Conservation (phyloP, 495 filamentous ascomycete genomes). For the Trichocladium uniseriatum region DNA sequence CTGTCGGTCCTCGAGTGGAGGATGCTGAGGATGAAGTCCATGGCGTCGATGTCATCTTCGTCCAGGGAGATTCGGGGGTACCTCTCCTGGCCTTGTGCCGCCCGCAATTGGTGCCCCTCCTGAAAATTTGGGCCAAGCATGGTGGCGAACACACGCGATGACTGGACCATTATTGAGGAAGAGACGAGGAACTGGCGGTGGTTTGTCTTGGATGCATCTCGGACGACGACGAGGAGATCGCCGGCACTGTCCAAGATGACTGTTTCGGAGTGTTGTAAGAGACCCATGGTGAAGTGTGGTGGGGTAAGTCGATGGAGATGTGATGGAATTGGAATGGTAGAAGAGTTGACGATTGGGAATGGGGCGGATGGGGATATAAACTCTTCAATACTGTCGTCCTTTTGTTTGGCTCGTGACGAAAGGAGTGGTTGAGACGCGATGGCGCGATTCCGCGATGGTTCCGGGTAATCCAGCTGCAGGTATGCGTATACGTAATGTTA, state of each 20-base stretch:
- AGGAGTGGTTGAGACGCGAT: no score
- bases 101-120: background rate
- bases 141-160: background rate
- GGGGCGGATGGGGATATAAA: no score
- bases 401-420: no score
- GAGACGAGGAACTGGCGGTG: background rate
- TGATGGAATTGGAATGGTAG: background rate
- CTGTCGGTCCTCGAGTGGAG: background rate
- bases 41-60: background rate
- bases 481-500: no score
- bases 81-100: background rate
- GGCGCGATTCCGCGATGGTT: no score
- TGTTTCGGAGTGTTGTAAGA: background rate
- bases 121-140: background rate
- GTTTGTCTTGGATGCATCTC: background rate
- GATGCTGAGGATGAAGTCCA: conserved; percentile 2
- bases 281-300: background rate
- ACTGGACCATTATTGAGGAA: background rate
- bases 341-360: no score
- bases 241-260: background rate
- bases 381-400: no score
- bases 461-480: no score
- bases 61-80: background rate
- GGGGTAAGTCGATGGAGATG: background rate
- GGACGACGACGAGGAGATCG: background rate